Percentiles rank a stretch among this genome's conserved stretches.
These are phyloP conservation scores for Prunus persica DNA, from an alignment of 306 rosid species.

Conservation along the genomic window DNA sequence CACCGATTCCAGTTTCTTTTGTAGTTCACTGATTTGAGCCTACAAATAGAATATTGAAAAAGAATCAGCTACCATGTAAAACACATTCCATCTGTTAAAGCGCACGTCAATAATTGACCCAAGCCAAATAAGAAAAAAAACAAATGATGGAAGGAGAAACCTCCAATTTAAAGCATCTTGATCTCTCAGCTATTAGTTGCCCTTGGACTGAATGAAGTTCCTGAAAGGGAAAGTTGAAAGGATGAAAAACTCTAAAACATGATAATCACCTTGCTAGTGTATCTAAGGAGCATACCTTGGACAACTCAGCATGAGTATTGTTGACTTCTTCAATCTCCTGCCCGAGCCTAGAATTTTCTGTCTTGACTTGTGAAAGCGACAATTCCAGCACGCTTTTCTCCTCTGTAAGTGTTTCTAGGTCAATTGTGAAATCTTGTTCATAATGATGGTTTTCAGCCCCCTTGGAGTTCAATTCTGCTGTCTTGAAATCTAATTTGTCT, in stretches of 20 bases:
- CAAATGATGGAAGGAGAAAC: conserved; percentile 31
- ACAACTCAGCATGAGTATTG: conserved; percentile 73
- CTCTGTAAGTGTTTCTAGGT: conserved; percentile 54
- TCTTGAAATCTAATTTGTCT: conserved; percentile 57
- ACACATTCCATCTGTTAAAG: neutral
- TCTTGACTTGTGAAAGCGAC: conserved; percentile 57
- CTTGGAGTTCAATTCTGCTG: conserved; percentile 42
- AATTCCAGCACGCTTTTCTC: conserved; percentile 53
- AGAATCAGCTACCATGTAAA: neutral
- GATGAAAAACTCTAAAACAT: conserved; percentile 23
- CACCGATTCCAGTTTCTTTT: conserved; percentile 66
- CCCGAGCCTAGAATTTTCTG: conserved; percentile 60
- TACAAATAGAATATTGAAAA: conserved; percentile 31
- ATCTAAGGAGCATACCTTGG: conserved; percentile 52
- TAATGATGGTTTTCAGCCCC: conserved; percentile 34
- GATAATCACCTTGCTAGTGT: neutral
- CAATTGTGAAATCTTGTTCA: conserved; percentile 29
- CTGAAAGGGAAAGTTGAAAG: conserved; percentile 39
- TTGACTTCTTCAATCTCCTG: conserved; percentile 66
- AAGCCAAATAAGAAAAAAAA: conserved; percentile 3
- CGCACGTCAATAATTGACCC: neutral
- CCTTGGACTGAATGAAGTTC: conserved; percentile 92
- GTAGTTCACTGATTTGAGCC: conserved; percentile 89
- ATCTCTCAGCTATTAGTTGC: conserved; percentile 88
- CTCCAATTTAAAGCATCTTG: conserved; percentile 95